A percentile compares a stretch with the other conserved stretches of the same genome.
These are phyloP conservation scores for Ceratocystis papillata DNA, from an alignment of 2,329 filamentous ascomycete genomes.

Conservation along the genomic window DNA sequence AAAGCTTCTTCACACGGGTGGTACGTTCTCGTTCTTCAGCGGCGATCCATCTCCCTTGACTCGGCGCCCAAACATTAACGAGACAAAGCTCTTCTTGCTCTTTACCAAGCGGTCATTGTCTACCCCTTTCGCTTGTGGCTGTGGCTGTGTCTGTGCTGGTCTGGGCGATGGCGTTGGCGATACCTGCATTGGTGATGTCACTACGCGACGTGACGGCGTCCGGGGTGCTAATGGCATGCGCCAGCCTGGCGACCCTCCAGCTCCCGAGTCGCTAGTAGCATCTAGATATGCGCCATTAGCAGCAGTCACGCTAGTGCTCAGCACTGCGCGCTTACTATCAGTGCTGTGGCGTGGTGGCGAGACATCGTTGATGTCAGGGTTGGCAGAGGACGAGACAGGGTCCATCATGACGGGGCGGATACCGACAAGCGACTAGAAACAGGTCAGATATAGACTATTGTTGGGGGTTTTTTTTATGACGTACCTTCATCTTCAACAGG, in stretches of 20 bases:
- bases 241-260: background rate
- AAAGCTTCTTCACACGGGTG: background rate
- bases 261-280: background rate
- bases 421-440: background rate
- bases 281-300: slow-evolving; percentile 5
- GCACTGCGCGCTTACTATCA: slow-evolving; percentile 2
- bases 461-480: background rate
- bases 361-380: background rate
- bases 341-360: slow-evolving; percentile 8
- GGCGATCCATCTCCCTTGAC: slow-evolving; percentile 11
- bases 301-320: background rate
- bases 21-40: slow-evolving; percentile 9
- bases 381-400: background rate
- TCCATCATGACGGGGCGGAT: background rate
- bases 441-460: too few relatives aligned
- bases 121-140: background rate
- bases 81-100: slow-evolving; percentile 40
- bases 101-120: slow-evolving; percentile 27
- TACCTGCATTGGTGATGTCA: background rate
- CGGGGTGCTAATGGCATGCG: background rate
- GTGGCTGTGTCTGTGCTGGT: background rate
- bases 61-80: slow-evolving; percentile 33
- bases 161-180: background rate
- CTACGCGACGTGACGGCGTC: background rate
- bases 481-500: slow-evolving; percentile 8